Evolutionary conservation across 352 stramenopile species (phyloP).

Genomic region (Pythium pyrilobum): DNA sequence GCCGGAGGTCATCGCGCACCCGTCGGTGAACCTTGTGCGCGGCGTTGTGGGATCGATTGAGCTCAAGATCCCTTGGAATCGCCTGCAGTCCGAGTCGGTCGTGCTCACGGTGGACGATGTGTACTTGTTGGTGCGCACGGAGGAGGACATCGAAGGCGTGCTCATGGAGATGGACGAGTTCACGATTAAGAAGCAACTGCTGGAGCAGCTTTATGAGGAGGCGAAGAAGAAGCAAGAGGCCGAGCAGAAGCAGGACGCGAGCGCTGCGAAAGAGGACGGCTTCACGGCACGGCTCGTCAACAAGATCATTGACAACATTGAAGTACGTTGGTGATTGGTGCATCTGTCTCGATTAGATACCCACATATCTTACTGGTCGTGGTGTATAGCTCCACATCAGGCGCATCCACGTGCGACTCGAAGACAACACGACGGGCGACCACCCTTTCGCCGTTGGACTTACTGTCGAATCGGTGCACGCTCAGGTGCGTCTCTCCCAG

Average conservation of each 20-base stretch:
- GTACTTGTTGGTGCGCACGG: conserved; percentile 71
- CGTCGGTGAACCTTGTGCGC: conserved; percentile 63
- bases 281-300: conserved; percentile 77
- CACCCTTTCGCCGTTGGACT: conserved; percentile 77
- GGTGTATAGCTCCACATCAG: conserved; percentile 65
- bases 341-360: too few relatives aligned
- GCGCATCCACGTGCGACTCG: conserved; percentile 78
- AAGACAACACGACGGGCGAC: conserved; percentile 72
- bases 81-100: conserved; percentile 82
- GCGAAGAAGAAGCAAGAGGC: conserved; percentile 58
- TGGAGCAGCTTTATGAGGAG: conserved; percentile 73
- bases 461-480: conserved; percentile 81
- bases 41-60: conserved; percentile 81
- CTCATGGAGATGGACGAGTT: conserved; percentile 76
- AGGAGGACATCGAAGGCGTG: conserved; percentile 75
- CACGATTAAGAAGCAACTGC: conserved; percentile 78
- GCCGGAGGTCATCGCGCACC: conserved; percentile 60
- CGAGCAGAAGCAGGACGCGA: conserved; percentile 17
- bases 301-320: conserved; percentile 88
- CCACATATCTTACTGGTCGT: background rate
- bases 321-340: conserved; percentile 27
- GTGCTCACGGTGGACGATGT: conserved; percentile 85
- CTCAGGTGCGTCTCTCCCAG: conserved; percentile 56
- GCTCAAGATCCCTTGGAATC: conserved; percentile 89
- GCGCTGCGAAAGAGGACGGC: conserved; percentile 38